Percentiles rank a stretch among this genome's conserved stretches.
Conservation (phyloP, 1,284 basidiomycete genomes). For the Coniferiporia sulphurascens region DNA sequence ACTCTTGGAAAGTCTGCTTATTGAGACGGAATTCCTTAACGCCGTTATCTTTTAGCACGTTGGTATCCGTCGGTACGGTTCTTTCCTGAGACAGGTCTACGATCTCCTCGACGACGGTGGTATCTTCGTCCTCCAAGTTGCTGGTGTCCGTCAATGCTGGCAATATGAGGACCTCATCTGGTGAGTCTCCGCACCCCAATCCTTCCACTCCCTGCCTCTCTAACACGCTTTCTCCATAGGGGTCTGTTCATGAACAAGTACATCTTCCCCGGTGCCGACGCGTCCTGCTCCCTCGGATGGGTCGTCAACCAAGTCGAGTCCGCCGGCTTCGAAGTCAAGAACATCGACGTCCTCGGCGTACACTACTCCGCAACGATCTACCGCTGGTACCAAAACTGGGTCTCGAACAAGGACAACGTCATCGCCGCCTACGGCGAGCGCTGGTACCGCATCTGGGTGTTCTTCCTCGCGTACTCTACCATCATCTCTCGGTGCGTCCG, state of each 20-base stretch:
- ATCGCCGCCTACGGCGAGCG: conserved; percentile 85
- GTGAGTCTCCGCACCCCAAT: conserved; percentile 33
- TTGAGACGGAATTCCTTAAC: background rate
- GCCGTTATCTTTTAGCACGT: conserved; percentile 80
- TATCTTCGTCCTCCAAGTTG: conserved; percentile 93
- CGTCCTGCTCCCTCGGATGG: conserved; percentile 93
- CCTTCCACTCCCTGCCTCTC: background rate
- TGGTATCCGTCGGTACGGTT: conserved; percentile 87
- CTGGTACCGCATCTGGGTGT: conserved; percentile 89
- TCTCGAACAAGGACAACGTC: conserved; percentile 86
- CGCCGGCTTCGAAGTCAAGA: conserved; percentile 96
- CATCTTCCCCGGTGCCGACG: conserved; percentile 97
- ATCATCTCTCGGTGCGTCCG: conserved; percentile 59
- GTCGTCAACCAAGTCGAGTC: conserved; percentile 83
- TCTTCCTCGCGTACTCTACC: conserved; percentile 81
- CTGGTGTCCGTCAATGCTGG: conserved; percentile 91
- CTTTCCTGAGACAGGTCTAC: conserved; percentile 91
- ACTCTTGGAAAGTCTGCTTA: background rate
- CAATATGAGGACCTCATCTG: conserved; percentile 98
- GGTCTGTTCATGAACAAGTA: conserved; percentile 96
- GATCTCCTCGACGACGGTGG: conserved; percentile 94
- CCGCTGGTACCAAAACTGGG: conserved; percentile 96
- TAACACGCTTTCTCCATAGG: conserved; percentile 33
- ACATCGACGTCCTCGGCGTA: conserved; percentile 93
- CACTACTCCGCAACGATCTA: conserved; percentile 95